Evolutionary conservation across 192 early-diverging fungal species (phyloP).

Genomic region (Lunasporangiospora selenospora): DNA sequence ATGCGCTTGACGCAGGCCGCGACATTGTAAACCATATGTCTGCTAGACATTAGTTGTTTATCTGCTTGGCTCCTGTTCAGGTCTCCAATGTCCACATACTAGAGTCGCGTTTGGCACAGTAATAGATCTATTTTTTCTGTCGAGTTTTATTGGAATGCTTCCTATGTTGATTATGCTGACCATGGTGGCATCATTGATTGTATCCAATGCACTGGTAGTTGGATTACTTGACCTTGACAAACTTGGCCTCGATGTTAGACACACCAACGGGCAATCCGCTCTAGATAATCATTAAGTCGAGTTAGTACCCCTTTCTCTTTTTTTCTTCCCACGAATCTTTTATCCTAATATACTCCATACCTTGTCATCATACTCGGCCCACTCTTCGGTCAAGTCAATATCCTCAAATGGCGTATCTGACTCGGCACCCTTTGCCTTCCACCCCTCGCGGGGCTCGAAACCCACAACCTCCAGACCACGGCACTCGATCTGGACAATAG

Average conservation of each 20-base stretch:
- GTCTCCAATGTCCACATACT: too few relatives aligned
- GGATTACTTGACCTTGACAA: slow-evolving; percentile 65
- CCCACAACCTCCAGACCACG: slow-evolving; percentile 84
- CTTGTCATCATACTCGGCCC: slow-evolving; percentile 93
- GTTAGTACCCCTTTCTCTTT: neutral
- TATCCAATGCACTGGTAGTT: too few relatives aligned
- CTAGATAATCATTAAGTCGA: slow-evolving; percentile 31
- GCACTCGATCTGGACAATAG: slow-evolving; percentile 77
- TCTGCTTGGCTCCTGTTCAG: too few relatives aligned
- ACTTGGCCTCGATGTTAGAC: slow-evolving; percentile 60
- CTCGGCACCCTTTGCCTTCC: slow-evolving; percentile 73
- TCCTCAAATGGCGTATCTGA: slow-evolving; percentile 76
- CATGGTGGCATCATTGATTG: too few relatives aligned
- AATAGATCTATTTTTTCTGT: too few relatives aligned
- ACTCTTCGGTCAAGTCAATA: slow-evolving; percentile 82
- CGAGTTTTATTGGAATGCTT: too few relatives aligned
- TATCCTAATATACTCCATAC: slow-evolving; percentile 23
- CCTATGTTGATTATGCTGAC: too few relatives aligned
- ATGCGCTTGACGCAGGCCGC: too few relatives aligned
- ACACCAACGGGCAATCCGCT: slow-evolving; percentile 69
- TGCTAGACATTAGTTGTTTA: too few relatives aligned
- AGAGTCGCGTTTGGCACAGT: too few relatives aligned
- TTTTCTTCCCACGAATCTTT: neutral
- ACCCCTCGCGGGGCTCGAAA: slow-evolving; percentile 74
- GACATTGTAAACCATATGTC: too few relatives aligned